A percentile compares a stretch with the other conserved stretches of the same genome.
phyloP scores from a whole-genome alignment of 2,329 filamentous ascomycete species.

The Escovopsis weberi region DNA sequence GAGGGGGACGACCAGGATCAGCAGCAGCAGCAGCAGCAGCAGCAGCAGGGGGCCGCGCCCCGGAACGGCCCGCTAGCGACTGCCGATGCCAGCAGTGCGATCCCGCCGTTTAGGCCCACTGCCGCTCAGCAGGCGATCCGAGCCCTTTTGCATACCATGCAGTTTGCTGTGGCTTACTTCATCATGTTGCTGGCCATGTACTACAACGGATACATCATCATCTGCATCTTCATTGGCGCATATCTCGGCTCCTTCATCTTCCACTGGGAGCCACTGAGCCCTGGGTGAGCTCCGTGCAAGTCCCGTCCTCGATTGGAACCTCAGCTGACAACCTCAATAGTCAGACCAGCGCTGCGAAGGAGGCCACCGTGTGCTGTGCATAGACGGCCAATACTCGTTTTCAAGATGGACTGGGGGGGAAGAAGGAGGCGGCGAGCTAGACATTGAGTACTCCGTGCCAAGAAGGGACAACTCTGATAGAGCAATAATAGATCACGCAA shows the following conservation, averaged over 20 bases:
- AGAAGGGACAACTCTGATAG: too few species aligned
- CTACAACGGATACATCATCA: constrained; percentile 61
- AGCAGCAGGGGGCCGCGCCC: too few species aligned
- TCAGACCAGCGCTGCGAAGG: constrained; percentile 21
- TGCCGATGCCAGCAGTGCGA: constrained; percentile 4
- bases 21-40: constrained; percentile 7
- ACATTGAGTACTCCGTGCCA: too few species aligned
- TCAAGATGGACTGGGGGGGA: too few species aligned
- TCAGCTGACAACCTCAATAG: constrained; percentile 2
- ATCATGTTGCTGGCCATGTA: constrained; percentile 59
- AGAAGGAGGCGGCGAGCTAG: too few species aligned
- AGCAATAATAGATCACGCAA: too few species aligned
- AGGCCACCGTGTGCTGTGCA: constrained; percentile 28
- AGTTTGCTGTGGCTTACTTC: constrained; percentile 65
- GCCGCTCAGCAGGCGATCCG: constrained; percentile 51
- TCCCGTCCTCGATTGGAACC: neutral
- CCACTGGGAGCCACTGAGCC: constrained; percentile 46
- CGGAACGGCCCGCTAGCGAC: constrained; percentile 4
- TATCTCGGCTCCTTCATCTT: constrained; percentile 61
- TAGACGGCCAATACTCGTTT: constrained; percentile 8
- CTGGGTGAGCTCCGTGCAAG: constrained; percentile 15
- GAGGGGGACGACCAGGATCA: constrained; percentile 8
- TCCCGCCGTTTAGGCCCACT: constrained; percentile 38
- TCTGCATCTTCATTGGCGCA: constrained; percentile 65
- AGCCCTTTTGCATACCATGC: constrained; percentile 51